Percentiles rank a stretch among this genome's conserved stretches.
Evolutionary conservation across 2,329 filamentous ascomycete species (phyloP).

Genomic region (Grosmannia clavigera): DNA sequence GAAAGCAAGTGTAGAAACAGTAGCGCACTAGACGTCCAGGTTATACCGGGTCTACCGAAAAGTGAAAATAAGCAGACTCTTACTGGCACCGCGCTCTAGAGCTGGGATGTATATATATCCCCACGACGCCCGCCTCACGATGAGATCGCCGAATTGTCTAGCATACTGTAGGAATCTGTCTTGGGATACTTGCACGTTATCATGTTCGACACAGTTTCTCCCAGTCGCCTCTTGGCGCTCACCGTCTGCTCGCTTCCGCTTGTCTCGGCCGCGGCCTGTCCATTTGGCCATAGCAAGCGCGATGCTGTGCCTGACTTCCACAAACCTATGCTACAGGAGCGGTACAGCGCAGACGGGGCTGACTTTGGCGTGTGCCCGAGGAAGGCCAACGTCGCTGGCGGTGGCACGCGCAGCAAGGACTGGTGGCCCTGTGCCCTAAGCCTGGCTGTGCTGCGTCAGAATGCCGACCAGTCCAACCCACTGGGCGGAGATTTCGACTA

Average conservation of each 20-base stretch:
- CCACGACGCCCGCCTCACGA: neutral
- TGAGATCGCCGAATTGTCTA: neutral
- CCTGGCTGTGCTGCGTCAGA: slow-evolving; percentile 62
- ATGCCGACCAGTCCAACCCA: slow-evolving; percentile 51
- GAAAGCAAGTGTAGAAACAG: neutral
- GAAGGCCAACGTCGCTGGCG: slow-evolving; percentile 30
- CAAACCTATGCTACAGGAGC: neutral
- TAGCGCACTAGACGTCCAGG: neutral
- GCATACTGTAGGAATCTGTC: neutral
- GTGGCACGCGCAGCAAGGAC: slow-evolving; percentile 55
- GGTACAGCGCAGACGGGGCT: neutral
- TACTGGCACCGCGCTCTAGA: neutral
- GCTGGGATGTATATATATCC: neutral
- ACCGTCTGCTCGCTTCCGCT: neutral
- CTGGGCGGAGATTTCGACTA: slow-evolving; percentile 58
- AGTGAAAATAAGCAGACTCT: too few species aligned
- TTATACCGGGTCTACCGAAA: neutral
- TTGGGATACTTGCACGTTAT: neutral
- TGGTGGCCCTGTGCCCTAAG: slow-evolving; percentile 63
- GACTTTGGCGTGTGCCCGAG: neutral
- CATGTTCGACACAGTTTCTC: neutral
- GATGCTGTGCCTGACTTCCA: neutral
- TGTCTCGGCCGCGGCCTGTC: neutral
- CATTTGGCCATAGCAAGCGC: neutral
- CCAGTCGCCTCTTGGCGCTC: neutral